Evolutionary conservation across 108 stramenopile species (phyloP), one percentile per base, ranked within the genome.

Genomic region (Nitzschia sp.): DNA sequence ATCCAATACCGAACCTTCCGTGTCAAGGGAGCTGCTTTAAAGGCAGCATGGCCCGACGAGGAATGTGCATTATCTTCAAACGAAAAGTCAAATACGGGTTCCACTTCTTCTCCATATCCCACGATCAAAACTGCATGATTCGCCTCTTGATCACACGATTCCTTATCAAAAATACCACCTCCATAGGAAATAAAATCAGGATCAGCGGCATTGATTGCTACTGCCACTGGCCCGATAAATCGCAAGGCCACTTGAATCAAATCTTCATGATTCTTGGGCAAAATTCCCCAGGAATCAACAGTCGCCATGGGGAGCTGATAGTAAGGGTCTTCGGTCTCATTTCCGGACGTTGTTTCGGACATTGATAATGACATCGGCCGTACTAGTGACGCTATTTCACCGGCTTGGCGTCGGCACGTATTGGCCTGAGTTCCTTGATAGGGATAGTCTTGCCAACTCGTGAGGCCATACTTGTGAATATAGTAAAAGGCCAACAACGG

Each of bases 401-500:
- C 38, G 6, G 13, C 6, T 42, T 42, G 9, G 0, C 36, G 9
- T 1, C 19, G 2, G 33, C 46, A 58, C 2, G 45, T 34, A 42
- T 58, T 18, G 0, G n/a, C 13, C 18, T 54, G 55, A 21, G 26
- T 56, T 24, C 84, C 87, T 0, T 55, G 61, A 67, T 93, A 93
- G 0, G 87, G 89, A 72, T 93, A 93, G 55, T 84, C 72, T 0
- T 64, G 51, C 69, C 76, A 66, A 1, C 85, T 73, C 2, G 80
- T 76, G 24, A 93, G 64, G 0, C 92, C 92, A 71, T 76, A 79
- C 21, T 77, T 74, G 75, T 89, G 82, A 34, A 96, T 86, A 66
- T 86, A 97, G 59, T 79, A 82, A 77, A 92, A 96, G 13, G 97
- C 92, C 49, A 93, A 66, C 28, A 93, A 72, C 30, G 95, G 95